Evolutionary conservation across 1,139 yeast species (phyloP).

Genomic region (Yamadazyma mexicana): DNA sequence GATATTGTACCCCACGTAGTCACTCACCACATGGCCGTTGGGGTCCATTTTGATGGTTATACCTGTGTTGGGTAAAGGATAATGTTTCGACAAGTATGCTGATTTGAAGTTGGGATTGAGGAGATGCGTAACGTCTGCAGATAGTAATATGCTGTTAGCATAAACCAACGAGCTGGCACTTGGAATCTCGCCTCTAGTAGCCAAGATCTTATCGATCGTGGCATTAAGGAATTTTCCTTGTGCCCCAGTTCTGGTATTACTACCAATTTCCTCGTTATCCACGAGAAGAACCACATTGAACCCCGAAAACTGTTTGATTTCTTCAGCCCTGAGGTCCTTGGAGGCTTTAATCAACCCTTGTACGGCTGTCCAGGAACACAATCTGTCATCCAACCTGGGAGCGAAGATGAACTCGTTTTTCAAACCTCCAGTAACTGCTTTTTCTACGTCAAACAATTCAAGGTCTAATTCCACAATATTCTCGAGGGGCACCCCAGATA

Average conservation of each 20-base stretch:
- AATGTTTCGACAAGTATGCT: slow-evolving; percentile 70
- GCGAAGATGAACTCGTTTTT: slow-evolving; percentile 61
- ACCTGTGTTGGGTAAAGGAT: slow-evolving; percentile 78
- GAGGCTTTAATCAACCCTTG: slow-evolving; percentile 47
- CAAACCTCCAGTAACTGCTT: slow-evolving; percentile 61
- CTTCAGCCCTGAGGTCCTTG: slow-evolving; percentile 17
- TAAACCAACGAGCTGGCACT: slow-evolving; percentile 47
- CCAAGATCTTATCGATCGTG: slow-evolving; percentile 19
- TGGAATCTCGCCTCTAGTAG: slow-evolving; percentile 12
- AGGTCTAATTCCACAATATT: slow-evolving; percentile 59
- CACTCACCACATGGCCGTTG: slow-evolving; percentile 81
- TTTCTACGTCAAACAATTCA: slow-evolving; percentile 65
- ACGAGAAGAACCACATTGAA: slow-evolving; percentile 44
- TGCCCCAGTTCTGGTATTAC: slow-evolving; percentile 43
- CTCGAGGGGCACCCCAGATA: slow-evolving; percentile 48
- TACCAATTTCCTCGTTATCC: slow-evolving; percentile 48
- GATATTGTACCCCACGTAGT: slow-evolving; percentile 65
- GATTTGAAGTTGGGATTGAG: slow-evolving; percentile 61
- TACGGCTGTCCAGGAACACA: slow-evolving; percentile 63
- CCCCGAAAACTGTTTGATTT: slow-evolving; percentile 24
- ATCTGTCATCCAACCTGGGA: slow-evolving; percentile 66
- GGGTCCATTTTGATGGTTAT: slow-evolving; percentile 70
- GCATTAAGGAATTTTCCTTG: slow-evolving; percentile 36
- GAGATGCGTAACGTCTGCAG: slow-evolving; percentile 69
- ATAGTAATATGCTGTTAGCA: slow-evolving; percentile 43